phyloP scores from a whole-genome alignment of 176 grass and related monocot species.

The Carex parvula region DNA sequence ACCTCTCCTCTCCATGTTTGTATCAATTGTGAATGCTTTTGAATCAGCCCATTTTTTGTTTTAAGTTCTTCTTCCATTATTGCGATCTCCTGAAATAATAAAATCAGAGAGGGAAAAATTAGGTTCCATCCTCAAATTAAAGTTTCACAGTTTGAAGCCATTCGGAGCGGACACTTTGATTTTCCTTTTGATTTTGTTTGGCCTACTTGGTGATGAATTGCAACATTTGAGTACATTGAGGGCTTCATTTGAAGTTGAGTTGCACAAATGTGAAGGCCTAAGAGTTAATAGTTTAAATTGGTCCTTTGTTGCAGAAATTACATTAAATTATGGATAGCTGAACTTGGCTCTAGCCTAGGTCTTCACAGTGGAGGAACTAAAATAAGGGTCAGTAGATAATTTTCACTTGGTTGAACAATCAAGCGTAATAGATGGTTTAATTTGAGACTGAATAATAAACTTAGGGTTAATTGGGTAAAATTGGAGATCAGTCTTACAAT shows the following conservation, averaged over 20 bases:
- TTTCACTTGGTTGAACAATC: neutral
- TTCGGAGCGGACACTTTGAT: neutral
- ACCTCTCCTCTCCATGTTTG: constrained; percentile 68
- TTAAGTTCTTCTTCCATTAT: constrained; percentile 79
- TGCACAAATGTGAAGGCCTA: no score
- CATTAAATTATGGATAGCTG: neutral
- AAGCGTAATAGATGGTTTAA: neutral
- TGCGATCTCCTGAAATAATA: constrained; percentile 62
- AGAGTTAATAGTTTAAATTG: neutral
- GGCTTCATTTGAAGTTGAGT: no score
- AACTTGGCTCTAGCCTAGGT: neutral
- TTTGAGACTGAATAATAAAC: neutral
- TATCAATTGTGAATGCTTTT: constrained; percentile 59
- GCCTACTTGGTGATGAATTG: neutral
- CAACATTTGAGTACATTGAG: neutral
- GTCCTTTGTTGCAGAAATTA: neutral
- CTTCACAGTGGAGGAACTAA: neutral
- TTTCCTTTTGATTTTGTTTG: no score
- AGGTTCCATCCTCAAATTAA: neutral
- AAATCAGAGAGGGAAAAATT: neutral
- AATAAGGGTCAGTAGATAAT: no score
- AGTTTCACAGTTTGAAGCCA: neutral
- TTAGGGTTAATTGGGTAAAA: neutral
- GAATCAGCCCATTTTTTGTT: constrained; percentile 63
- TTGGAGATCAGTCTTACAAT: no score